These are phyloP conservation scores for Mycena sp. DNA, from an alignment of 1,284 basidiomycete species.

Conservation along the genomic window DNA sequence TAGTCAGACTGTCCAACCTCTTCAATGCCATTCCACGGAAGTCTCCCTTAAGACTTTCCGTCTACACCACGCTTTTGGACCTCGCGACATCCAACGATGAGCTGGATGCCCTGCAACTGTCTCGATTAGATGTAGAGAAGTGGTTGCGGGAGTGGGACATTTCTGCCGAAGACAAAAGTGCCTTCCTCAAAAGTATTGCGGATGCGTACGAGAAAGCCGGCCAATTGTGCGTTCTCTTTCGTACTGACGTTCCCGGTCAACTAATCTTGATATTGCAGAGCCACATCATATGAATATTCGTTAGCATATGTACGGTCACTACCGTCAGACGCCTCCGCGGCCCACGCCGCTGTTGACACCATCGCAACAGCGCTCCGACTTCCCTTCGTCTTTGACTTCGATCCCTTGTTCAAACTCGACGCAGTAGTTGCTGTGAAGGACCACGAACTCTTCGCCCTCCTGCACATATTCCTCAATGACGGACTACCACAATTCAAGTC, in stretches of 20 bases:
- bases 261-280: constrained; percentile 47
- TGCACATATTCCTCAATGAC: constrained; percentile 77
- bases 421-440: constrained; percentile 76
- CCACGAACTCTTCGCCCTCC: constrained; percentile 72
- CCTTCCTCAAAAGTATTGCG: constrained; percentile 76
- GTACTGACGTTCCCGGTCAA: not conserved
- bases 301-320: constrained; percentile 70
- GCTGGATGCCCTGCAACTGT: constrained; percentile 73
- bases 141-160: constrained; percentile 86
- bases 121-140: constrained; percentile 69
- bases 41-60: constrained; percentile 72
- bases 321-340: constrained; percentile 58
- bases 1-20: constrained; percentile 80
- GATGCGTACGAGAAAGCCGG: constrained; percentile 68
- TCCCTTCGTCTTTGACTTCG: constrained; percentile 81
- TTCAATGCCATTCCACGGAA: constrained; percentile 85
- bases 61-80: constrained; percentile 75
- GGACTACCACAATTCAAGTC: constrained; percentile 70
- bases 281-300: constrained; percentile 70
- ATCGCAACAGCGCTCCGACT: constrained; percentile 77
- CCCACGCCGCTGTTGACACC: constrained; percentile 67
- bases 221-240: constrained; percentile 57
- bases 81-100: constrained; percentile 76
- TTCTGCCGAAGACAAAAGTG: constrained; percentile 70
- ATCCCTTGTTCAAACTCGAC: constrained; percentile 81